Conservation (phyloP, 2,329 filamentous ascomycete genomes). For the Neopestalotiopsis clavispora region DNA sequence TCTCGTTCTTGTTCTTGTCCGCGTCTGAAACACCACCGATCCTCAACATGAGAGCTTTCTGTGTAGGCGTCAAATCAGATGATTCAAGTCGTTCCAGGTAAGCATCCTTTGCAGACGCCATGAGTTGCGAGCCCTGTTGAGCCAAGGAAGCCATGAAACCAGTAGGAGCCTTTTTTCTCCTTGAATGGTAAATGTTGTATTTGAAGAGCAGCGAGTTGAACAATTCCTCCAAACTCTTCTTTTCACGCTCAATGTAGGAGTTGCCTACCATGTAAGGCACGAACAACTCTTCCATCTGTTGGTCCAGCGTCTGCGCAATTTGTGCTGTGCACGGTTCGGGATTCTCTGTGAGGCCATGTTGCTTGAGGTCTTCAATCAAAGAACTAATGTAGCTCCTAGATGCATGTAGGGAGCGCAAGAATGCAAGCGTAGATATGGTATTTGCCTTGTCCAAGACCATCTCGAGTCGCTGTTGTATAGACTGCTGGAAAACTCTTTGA, state of each 20-base stretch:
- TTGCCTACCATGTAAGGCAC: slow-evolving; percentile 72
- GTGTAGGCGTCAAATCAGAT: slow-evolving; percentile 83
- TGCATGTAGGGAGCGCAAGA: slow-evolving; percentile 87
- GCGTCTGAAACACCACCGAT: slow-evolving; percentile 85
- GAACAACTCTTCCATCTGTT: slow-evolving; percentile 79
- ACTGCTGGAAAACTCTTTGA: slow-evolving; percentile 96
- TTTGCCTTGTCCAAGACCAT: slow-evolving; percentile 95
- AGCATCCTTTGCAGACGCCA: slow-evolving; percentile 86
- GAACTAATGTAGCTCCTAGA: slow-evolving; percentile 87
- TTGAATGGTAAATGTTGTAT: slow-evolving; percentile 92
- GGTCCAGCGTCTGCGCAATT: slow-evolving; percentile 76
- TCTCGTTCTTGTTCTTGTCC: slow-evolving; percentile 78
- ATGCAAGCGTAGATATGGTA: slow-evolving; percentile 88
- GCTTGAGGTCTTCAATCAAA: slow-evolving; percentile 90
- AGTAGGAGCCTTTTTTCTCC: slow-evolving; percentile 84
- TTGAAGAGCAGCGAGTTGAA: slow-evolving; percentile 95
- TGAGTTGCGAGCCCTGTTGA: slow-evolving; percentile 86
- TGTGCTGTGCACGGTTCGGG: slow-evolving; percentile 89
- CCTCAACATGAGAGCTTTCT: slow-evolving; percentile 87
- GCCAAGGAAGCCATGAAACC: slow-evolving; percentile 93
- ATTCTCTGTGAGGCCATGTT: slow-evolving; percentile 92
- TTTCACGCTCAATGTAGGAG: slow-evolving; percentile 73
- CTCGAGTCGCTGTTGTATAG: slow-evolving; percentile 93
- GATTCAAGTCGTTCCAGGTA: slow-evolving; percentile 90
- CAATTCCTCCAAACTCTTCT: slow-evolving; percentile 74